Conservation (phyloP, 139 green algal genomes). For the Tetraselmis striata region DNA sequence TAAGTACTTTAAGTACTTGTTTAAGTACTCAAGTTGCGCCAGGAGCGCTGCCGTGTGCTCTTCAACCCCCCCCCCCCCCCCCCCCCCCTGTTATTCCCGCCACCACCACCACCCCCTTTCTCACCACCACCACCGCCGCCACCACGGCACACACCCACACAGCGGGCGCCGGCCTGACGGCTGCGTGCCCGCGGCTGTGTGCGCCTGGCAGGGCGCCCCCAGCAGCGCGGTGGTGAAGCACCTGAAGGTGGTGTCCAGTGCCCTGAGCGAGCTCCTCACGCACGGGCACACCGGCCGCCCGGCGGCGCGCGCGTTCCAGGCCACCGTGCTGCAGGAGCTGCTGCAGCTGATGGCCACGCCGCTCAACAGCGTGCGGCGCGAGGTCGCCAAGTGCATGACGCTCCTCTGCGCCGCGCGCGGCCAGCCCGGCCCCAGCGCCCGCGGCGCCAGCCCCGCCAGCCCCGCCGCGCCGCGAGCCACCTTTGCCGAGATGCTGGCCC, state of each 20-base stretch:
- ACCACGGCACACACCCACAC: no score
- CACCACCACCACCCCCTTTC: not conserved
- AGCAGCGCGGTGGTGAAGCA: conserved; percentile 11
- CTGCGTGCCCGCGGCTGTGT: not conserved
- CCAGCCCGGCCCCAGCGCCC: no score
- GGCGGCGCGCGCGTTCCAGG: conserved; percentile 16
- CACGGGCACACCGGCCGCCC: not conserved
- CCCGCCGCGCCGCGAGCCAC: no score
- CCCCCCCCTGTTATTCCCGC: not conserved
- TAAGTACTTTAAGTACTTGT: not conserved
- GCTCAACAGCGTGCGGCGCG: conserved; percentile 12
- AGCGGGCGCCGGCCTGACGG: no score
- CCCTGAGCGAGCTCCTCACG: conserved; percentile 18
- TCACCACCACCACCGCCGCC: no score
- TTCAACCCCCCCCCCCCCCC: no score
- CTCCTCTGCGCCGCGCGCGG: not conserved
- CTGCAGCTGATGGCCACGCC: conserved; percentile 3
- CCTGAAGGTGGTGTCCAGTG: conserved; percentile 11
- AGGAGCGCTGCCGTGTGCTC: no score
- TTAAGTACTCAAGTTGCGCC: not conserved
- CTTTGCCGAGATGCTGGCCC: not conserved
- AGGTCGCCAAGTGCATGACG: conserved; percentile 9
- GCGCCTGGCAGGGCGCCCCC: conserved; percentile 6
- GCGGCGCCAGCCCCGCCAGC: no score
- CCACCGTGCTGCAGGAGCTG: conserved; percentile 38